Base-by-base conservation (phyloP, 495 filamentous ascomycete species). In the Chaetomidium leptoderma region DNA sequence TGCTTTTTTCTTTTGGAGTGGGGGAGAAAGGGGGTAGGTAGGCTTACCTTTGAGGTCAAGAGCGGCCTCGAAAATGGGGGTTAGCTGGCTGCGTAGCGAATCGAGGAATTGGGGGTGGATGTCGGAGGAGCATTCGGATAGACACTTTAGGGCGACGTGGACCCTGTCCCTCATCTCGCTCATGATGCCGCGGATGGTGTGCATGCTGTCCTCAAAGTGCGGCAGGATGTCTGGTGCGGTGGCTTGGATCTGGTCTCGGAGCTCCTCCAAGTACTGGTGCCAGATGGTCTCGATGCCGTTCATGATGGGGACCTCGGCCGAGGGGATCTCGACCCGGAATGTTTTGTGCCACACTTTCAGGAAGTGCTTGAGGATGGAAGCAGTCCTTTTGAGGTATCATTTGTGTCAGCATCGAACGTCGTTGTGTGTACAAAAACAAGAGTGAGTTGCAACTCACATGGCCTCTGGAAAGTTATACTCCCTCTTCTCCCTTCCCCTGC, bases 261-360 rank as follows among this genome's bases (percentile, higher is more conserved):
- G 11, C 13, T 62, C 46, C 13, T 51, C 6, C 6, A 65, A 24
- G 24, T 63, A 61, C 6, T 33, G 24, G 0, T 17, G 37, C 62
- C 62, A 67, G 6, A 53, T 53, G 2, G 42, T 24, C 16, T 24
- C 16, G 45, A 40, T 23, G 58, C 35, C 26, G 8, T 30, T 32
- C 57, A 36, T 10, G 19, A 62, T 3, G 1, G 55, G 55, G 0
- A 36, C 45, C 27, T 30, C 30, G 7, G 27, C 33, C 7, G 29
- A 23, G 13, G 55, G 55, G 3, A 58, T 29, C 10, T 62, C 16
- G 21, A 50, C 33, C 4, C 58, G 36, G 23, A 62, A 62, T n/a
- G 43, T 21, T 0, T 37, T n/a, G 1, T 44, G 3, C 60, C 60
- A 58, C 10, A 59, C 55, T 0, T 61, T 45, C 5, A 51, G 23